Evolutionary conservation across 1,139 yeast species (phyloP), one percentile per base, ranked within the genome.

Genomic region (Candida anutae): DNA sequence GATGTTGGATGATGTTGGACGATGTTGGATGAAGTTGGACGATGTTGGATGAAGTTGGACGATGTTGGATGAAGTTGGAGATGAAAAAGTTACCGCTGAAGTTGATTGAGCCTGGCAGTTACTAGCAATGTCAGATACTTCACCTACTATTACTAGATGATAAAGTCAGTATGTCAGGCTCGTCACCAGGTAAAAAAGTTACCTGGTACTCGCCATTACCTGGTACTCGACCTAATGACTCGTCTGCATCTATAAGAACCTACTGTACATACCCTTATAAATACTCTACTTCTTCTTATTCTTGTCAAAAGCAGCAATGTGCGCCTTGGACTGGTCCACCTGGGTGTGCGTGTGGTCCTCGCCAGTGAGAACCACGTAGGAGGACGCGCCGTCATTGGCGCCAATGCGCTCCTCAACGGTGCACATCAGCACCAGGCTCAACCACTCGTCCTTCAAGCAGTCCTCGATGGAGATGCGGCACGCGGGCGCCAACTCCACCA

Each of bases 321-420:
- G 97, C 0, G 96, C 97, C 44, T 84, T 94, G 34, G 85, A 78
- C 51, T 84, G 95, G 43, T 85, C 94, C 28, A 88, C 96, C 42
- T 75, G 76, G 1, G 95, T 83, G 50, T 88, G 97, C 24, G 66
- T 69, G 49, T 88, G 97, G 45, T 74, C 78, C 4, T 59, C 55
- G 24, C 73, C 68, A 31, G 50, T 50, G 21, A 55, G 45, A 6
- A 60, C 63, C 24, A 50, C 61, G 43, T 48, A 57, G 12, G 33
- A 36, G 25, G 45, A 28, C 50, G 72, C 28, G 2, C 63, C 66
- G 21, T 57, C 63, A 17, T 10, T 17, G 19, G 43, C 34, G 16
- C 45, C 46, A 22, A 50, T 27, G 16, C 46, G 39, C 35, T 64
- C 70, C 31, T 62, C 70, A n/a, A 78, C 71, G 3, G 75, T 62